Percentiles rank a stretch among this genome's conserved stretches.
Conservation (phyloP, 805 yeast species). For the Starmerella kuoi region DNA sequence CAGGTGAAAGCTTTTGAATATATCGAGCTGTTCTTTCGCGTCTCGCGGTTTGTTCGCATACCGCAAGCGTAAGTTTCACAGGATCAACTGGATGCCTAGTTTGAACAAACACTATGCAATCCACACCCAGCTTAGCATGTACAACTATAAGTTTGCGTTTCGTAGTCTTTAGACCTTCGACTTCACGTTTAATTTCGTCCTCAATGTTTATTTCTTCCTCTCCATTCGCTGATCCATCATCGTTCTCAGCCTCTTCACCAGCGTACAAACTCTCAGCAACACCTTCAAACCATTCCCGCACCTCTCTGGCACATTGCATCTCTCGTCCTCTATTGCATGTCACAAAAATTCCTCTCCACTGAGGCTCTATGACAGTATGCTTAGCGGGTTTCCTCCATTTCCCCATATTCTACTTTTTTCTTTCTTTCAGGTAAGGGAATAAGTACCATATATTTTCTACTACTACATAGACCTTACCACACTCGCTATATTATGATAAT, state of each 20-base stretch:
- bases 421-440: not conserved
- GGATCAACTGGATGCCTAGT: slow-evolving; percentile 71
- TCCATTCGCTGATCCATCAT: slow-evolving; percentile 15
- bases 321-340: slow-evolving; percentile 80
- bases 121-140: slow-evolving; percentile 26
- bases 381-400: slow-evolving; percentile 18
- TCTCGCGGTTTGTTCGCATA: slow-evolving; percentile 50
- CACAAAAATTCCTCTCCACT: slow-evolving; percentile 76
- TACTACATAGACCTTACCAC: not conserved
- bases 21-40: slow-evolving; percentile 33
- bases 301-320: slow-evolving; percentile 22
- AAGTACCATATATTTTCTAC: not conserved
- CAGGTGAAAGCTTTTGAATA: slow-evolving; percentile 70
- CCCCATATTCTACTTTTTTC: slow-evolving; percentile 7
- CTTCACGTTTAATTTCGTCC: slow-evolving; percentile 59
- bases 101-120: slow-evolving; percentile 64
- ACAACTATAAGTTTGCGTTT: slow-evolving; percentile 22
- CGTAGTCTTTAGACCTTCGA: slow-evolving; percentile 40
- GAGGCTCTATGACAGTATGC: slow-evolving; percentile 48
- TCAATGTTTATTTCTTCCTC: slow-evolving; percentile 39
- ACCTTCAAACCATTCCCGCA: slow-evolving; percentile 19
- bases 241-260: not conserved
- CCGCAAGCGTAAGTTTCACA: slow-evolving; percentile 47
- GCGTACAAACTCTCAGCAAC: slow-evolving; percentile 31
- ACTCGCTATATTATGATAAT: no score